Evolutionary conservation across 495 filamentous ascomycete species (phyloP), one percentile per base, ranked within the genome.

Genomic region (Penicillium silybi): DNA sequence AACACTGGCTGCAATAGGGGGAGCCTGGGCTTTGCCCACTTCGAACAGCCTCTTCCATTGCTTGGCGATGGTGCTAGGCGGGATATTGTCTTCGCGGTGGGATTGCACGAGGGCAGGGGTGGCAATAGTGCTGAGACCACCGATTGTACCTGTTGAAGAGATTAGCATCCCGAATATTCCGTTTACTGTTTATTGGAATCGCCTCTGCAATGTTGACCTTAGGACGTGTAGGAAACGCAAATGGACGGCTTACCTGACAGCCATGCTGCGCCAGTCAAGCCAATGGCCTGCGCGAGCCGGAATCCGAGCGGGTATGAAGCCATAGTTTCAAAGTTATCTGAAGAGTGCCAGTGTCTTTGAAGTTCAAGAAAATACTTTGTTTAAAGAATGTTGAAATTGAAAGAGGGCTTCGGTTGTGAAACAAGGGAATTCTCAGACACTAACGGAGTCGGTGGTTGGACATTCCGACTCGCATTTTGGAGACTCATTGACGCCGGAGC

Each of bases 11-110:
- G 64, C 67, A 6, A 72, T 57, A 1, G 66, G 60, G 0, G 72
- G 73, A 48, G 71, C 66, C 40, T 69, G 62, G 2, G 50, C 40
- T 3, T 69, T 63, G n/a, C 72, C 71, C 2, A 13, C 56, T 44
- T 64, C 64, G 46, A 66, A 76, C 11, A 70, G 10, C 27, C 56
- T 46, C 23, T 45, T 46, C 63, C 63, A 73, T 48, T 67, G 62
- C 27, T 61, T 58, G 41, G 56, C 57, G 9, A 64, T 41, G 41
- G 60, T 61, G 0, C 50, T 53, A 9, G 54, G 32, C 0, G 70
- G 62, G 9, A 70, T 53, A 3, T 65, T 52, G 50, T 71, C 62
- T n/a, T 66, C 48, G 8, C 54, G 59, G 2, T 54, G 52, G 17
- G 65, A 59, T 17, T 60, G 46, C 3, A 72, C 43, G 17, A 75